Percentiles rank a stretch among this genome's conserved stretches.
Evolutionary conservation across 2,329 filamentous ascomycete species (phyloP).

Genomic region (Botrytis sinoallii): DNA sequence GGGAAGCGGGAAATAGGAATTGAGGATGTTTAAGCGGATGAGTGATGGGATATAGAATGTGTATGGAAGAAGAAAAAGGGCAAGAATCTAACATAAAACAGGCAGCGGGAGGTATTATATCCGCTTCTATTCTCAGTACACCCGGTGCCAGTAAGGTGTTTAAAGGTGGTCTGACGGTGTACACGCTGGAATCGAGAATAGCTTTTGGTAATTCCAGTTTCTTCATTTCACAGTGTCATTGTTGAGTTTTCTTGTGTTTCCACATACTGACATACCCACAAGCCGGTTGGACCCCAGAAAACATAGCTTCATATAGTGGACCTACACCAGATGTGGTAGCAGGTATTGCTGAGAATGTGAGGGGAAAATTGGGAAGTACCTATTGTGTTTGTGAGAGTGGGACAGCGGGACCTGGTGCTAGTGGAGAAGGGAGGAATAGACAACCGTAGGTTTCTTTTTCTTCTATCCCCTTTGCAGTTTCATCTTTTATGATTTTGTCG

Average conservation of each 20-base stretch:
- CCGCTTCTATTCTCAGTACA: constrained; percentile 54
- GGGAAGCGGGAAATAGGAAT: too few species aligned
- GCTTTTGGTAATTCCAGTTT: constrained; percentile 31
- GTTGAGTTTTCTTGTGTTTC: background rate
- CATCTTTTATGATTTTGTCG: background rate
- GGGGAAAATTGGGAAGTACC: constrained; percentile 52
- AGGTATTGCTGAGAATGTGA: constrained; percentile 53
- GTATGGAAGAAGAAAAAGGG: background rate
- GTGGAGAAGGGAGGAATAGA: constrained; percentile 53
- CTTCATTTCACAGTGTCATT: background rate
- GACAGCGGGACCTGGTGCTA: constrained; percentile 61
- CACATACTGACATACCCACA: background rate
- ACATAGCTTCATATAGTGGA: constrained; percentile 53
- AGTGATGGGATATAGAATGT: too few species aligned
- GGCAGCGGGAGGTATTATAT: constrained; percentile 62
- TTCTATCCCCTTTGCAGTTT: background rate
- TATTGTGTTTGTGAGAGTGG: constrained; percentile 59
- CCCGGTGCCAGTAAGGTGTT: constrained; percentile 58
- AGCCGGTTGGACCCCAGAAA: constrained; percentile 57
- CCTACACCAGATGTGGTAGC: constrained; percentile 57
- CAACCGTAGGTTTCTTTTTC: constrained; percentile 44
- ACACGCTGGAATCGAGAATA: constrained; percentile 36
- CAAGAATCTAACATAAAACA: constrained; percentile 27
- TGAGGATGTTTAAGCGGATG: background rate
- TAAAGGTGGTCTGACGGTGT: constrained; percentile 56